Percentiles rank a stretch among this genome's conserved stretches.
phyloP scores from a whole-genome alignment of 2,329 filamentous ascomycete species.

The Colletotrichum somersetense region DNA sequence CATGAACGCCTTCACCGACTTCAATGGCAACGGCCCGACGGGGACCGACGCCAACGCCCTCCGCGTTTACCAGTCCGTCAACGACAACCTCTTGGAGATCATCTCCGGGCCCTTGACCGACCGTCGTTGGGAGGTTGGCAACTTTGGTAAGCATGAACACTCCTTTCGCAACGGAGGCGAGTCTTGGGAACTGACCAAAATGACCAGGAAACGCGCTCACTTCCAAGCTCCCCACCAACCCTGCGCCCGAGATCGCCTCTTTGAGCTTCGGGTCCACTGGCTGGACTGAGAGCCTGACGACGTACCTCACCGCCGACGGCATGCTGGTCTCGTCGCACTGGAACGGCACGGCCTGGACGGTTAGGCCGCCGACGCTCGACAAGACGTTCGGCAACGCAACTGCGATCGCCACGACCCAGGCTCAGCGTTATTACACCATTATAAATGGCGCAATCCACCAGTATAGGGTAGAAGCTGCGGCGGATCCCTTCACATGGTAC shows the following conservation, averaged over 20 bases:
- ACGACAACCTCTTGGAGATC: background rate
- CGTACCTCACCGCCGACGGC: background rate
- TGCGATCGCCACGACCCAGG: background rate
- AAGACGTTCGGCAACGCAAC: background rate
- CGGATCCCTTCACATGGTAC: background rate
- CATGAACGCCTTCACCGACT: background rate
- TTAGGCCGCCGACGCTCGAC: background rate
- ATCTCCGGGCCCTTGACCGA: background rate
- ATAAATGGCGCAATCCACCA: background rate
- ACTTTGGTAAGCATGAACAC: background rate
- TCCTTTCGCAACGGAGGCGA: background rate
- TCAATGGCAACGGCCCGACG: background rate
- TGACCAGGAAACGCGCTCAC: background rate
- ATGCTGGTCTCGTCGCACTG: background rate
- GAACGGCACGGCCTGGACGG: background rate
- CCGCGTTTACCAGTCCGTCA: background rate
- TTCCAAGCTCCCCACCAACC: background rate
- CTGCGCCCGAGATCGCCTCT: background rate
- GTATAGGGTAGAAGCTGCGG: background rate
- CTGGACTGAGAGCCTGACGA: background rate
- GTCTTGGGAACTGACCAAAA: background rate
- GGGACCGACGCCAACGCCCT: background rate
- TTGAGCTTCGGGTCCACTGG: background rate
- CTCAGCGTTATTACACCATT: background rate
- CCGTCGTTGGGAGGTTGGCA: background rate